These are phyloP conservation scores for Phytophthora vignae DNA, from an alignment of 352 stramenopile species.

Conservation along the genomic window DNA sequence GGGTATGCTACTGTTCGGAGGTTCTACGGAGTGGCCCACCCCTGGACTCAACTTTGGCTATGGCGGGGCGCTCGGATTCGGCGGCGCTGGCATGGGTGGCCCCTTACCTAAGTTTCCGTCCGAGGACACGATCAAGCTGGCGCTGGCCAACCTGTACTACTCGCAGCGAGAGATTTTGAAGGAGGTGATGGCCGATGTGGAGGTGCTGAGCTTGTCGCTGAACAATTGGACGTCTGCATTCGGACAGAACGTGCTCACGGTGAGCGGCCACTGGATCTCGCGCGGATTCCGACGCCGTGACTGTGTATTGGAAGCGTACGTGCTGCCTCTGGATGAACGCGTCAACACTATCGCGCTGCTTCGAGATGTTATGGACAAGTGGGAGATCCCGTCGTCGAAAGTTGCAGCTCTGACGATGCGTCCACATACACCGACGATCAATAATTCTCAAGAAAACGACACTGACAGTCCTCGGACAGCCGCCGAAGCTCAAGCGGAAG, in stretches of 20 bases:
- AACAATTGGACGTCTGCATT: constrained; percentile 87
- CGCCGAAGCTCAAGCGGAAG: constrained; percentile 31
- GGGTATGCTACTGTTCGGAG: constrained; percentile 63
- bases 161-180: constrained; percentile 85
- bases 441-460: constrained; percentile 18
- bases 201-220: constrained; percentile 76
- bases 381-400: constrained; percentile 78
- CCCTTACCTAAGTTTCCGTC: constrained; percentile 52
- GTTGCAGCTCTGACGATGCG: constrained; percentile 78
- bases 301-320: constrained; percentile 81
- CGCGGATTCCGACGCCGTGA: constrained; percentile 75
- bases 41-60: constrained; percentile 37
- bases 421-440: constrained; percentile 37
- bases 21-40: constrained; percentile 36
- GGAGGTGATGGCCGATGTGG: constrained; percentile 77
- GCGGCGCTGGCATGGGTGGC: constrained; percentile 23
- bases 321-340: constrained; percentile 75
- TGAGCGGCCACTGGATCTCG: constrained; percentile 84
- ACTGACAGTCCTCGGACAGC: constrained; percentile 36
- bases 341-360: constrained; percentile 84
- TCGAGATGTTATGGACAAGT: constrained; percentile 85
- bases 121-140: constrained; percentile 76
- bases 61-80: constrained; percentile 24
- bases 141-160: constrained; percentile 80
- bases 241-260: constrained; percentile 80